Evolutionary conservation across 768 basidiomycete species (phyloP), one percentile per base, ranked within the genome.

Genomic region (Hypholoma sublateritium): DNA sequence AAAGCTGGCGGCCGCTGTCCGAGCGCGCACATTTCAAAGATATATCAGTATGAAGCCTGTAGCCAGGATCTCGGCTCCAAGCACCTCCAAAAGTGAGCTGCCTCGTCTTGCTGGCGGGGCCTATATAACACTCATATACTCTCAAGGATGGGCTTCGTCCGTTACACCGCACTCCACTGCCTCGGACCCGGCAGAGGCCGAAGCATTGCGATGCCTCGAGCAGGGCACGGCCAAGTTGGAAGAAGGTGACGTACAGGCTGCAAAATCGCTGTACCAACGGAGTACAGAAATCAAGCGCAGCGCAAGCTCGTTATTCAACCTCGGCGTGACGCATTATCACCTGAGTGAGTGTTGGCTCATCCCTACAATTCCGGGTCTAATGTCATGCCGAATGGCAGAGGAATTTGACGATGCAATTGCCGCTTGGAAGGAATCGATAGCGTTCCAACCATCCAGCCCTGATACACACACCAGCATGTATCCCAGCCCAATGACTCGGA

Each of bases 251-350:
- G 84, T 94, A 3, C 78, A 89, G 62, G 83, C 79, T 50, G 92
- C 92, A 50, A 93, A 89, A 70, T 76, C 76, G 46, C 78, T 90
- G 37, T 94, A 93, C 72, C 77, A 81, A 69, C 84, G 91, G 62
- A 92, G 91, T 65, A 82, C 86, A 25, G 86, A 92, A 65, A 90
- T 94, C 55, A 87, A 88, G 68, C 82, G 85, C 57, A 89, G 80
- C 53, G 88, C 91, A 9, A 90, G 88, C 69, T 86, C 89, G 12
- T 79, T 94, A 37, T 94, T 93, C 73, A 94, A 94, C 68, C 80
- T 93, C 13, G 92, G 93, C 42, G 93, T 94, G 28, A 92, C 93
- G 4, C 87, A 91, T 66, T 94, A 93, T 69, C 92, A 94, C 70
- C 81, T 93, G 47, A 93, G 91, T 93, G 68, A 56, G 86, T 78